These are phyloP conservation scores for Papilionanthe hybrid DNA, from an alignment of 116 monocot species.

Conservation along the genomic window DNA sequence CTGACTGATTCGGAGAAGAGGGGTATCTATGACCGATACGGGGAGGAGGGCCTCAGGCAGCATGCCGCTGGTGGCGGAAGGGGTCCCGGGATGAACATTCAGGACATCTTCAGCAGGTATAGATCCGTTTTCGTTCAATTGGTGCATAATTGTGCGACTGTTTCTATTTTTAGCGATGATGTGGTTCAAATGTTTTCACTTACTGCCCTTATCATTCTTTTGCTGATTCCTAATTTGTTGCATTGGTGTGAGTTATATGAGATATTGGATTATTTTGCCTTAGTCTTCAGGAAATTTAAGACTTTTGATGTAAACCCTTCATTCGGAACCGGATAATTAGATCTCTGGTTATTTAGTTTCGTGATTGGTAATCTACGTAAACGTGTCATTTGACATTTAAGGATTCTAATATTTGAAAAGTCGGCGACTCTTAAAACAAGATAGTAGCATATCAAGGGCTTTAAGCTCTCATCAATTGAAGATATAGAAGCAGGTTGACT, in stretches of 20 bases:
- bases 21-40: slow-evolving; percentile 85
- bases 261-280: not conserved
- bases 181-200: not conserved
- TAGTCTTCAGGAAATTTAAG: not conserved
- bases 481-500: not conserved
- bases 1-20: slow-evolving; percentile 89
- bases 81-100: slow-evolving; percentile 92
- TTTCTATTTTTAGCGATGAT: no score
- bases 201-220: not conserved
- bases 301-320: not conserved
- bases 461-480: not conserved
- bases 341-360: not conserved
- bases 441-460: not conserved
- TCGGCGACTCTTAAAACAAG: not conserved
- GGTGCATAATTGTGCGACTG: not conserved
- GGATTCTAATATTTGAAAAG: not conserved
- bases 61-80: slow-evolving; percentile 54
- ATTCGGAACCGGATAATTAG: not conserved
- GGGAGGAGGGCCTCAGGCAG: slow-evolving; percentile 88
- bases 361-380: not conserved
- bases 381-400: not conserved
- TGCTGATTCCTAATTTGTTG: not conserved
- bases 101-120: slow-evolving; percentile 89
- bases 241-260: not conserved
- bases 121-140: not conserved